A percentile compares a stretch with the other conserved stretches of the same genome.
phyloP scores from a whole-genome alignment of 2,329 filamentous ascomycete species.

The Periconia macrospinosa region DNA sequence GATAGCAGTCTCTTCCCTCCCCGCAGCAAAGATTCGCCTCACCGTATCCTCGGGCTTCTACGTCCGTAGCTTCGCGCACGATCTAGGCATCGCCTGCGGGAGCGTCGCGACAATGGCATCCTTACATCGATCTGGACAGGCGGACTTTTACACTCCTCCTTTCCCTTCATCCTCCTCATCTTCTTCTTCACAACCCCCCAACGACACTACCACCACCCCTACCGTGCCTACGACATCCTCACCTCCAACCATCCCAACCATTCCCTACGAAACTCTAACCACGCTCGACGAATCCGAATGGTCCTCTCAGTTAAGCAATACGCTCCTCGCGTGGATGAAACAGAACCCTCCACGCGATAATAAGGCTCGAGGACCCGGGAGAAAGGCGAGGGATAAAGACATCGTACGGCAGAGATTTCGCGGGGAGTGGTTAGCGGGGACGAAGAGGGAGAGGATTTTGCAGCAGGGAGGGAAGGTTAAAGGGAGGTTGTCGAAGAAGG shows the following conservation, averaged over 20 bases:
- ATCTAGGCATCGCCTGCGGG: slow-evolving; percentile 29
- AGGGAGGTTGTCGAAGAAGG: not conserved
- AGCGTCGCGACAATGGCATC: slow-evolving; percentile 27
- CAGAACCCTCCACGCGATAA: slow-evolving; percentile 20
- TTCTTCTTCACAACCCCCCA: not conserved
- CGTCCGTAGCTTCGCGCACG: slow-evolving; percentile 36
- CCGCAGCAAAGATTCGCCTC: slow-evolving; percentile 24
- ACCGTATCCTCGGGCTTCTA: slow-evolving; percentile 36
- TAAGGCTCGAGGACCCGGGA: slow-evolving; percentile 21
- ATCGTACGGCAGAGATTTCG: slow-evolving; percentile 29
- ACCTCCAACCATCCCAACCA: slow-evolving; percentile 2
- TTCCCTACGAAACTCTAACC: slow-evolving; percentile 27
- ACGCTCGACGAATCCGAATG: slow-evolving; percentile 23
- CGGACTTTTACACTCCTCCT: slow-evolving; percentile 16
- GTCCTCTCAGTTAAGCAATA: slow-evolving; percentile 20
- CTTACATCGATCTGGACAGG: slow-evolving; percentile 28
- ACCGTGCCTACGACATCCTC: not conserved
- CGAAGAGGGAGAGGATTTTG: slow-evolving; percentile 30
- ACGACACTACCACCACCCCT: slow-evolving; percentile 20
- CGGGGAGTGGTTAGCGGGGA: slow-evolving; percentile 29
- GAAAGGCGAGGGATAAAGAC: slow-evolving; percentile 12
- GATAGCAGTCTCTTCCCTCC: not conserved
- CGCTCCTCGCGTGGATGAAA: slow-evolving; percentile 27
- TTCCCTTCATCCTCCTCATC: slow-evolving; percentile 5
- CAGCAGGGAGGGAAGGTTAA: slow-evolving; percentile 18